Evolutionary conservation across 768 basidiomycete genomes (phyloP).

Genomic region (Xerocomellus chrysenteron): DNA sequence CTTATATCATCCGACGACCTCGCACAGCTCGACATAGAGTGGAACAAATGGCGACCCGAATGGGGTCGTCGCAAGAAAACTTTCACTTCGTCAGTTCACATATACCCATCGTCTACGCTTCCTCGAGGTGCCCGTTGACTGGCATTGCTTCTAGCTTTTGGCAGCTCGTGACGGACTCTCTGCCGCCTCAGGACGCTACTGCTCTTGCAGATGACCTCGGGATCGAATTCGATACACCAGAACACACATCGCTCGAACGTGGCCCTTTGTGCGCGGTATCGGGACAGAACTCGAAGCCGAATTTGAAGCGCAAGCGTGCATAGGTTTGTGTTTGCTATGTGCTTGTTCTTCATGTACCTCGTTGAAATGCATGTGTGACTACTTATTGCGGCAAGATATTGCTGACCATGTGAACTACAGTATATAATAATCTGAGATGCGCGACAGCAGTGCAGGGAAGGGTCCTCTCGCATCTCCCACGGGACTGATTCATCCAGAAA

Average conservation of each 20-base stretch:
- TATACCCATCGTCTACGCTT: background rate
- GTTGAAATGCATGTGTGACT: background rate
- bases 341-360: background rate
- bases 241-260: constrained; percentile 65
- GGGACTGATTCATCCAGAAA: constrained; percentile 1
- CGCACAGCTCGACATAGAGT: constrained; percentile 66
- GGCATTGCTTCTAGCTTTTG: constrained; percentile 57
- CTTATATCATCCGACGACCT: constrained; percentile 73
- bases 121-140: background rate
- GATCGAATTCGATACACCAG: constrained; percentile 72
- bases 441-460: background rate
- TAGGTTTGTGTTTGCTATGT: constrained; percentile 5
- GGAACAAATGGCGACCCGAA: constrained; percentile 43
- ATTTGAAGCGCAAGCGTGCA: constrained; percentile 54
- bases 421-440: background rate
- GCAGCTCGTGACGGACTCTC: constrained; percentile 64
- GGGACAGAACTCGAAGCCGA: constrained; percentile 28
- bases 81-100: background rate
- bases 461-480: background rate
- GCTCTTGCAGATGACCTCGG: constrained; percentile 78
- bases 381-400: background rate
- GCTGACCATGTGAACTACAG: background rate
- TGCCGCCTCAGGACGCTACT: constrained; percentile 62
- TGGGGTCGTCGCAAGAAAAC: background rate
- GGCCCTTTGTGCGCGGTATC: constrained; percentile 51